These are phyloP conservation scores for Sarcomyxa edulis DNA, from an alignment of 768 basidiomycete genomes.

Conservation along the genomic window DNA sequence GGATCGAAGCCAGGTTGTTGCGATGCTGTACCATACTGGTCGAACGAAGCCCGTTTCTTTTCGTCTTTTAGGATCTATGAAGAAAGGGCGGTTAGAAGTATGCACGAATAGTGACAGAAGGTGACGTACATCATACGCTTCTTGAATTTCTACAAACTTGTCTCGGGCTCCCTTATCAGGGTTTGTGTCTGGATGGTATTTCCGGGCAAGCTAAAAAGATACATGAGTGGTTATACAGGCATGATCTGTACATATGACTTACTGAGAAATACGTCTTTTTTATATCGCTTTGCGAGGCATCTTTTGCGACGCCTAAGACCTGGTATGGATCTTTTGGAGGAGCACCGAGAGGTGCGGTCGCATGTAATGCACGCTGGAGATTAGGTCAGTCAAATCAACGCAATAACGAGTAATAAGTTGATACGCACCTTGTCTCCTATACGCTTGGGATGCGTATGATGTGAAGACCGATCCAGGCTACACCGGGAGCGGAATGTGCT, in stretches of 20 bases:
- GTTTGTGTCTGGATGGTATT: constrained; percentile 97
- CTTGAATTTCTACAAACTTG: constrained; percentile 94
- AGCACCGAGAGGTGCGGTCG: constrained; percentile 49
- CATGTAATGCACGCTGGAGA: constrained; percentile 70
- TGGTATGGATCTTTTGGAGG: constrained; percentile 83
- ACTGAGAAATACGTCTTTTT: constrained; percentile 98
- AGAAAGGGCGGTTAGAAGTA: constrained; percentile 13
- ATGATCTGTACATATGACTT: constrained; percentile 24
- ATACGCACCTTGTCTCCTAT: constrained; percentile 38
- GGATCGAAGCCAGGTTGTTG: constrained; percentile 94
- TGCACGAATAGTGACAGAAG: constrained; percentile 7
- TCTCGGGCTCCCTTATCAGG: constrained; percentile 86
- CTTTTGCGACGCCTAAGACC: constrained; percentile 82
- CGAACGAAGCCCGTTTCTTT: constrained; percentile 85
- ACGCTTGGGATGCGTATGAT: constrained; percentile 6
- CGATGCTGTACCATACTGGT: constrained; percentile 89
- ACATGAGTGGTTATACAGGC: constrained; percentile 4
- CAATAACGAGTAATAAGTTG: constrained; percentile 1
- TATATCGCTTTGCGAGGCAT: constrained; percentile 82
- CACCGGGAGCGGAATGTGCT: constrained; percentile 34
- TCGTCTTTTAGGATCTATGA: constrained; percentile 87
- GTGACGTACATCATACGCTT: constrained; percentile 82
- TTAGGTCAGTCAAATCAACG: constrained; percentile 13
- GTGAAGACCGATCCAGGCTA: constrained; percentile 21
- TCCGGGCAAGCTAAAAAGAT: constrained; percentile 78